Percentiles rank a stretch among this genome's conserved stretches.
These are phyloP conservation scores for Lizonia empirigonia DNA, from an alignment of 2,329 filamentous ascomycete genomes.

Conservation along the genomic window DNA sequence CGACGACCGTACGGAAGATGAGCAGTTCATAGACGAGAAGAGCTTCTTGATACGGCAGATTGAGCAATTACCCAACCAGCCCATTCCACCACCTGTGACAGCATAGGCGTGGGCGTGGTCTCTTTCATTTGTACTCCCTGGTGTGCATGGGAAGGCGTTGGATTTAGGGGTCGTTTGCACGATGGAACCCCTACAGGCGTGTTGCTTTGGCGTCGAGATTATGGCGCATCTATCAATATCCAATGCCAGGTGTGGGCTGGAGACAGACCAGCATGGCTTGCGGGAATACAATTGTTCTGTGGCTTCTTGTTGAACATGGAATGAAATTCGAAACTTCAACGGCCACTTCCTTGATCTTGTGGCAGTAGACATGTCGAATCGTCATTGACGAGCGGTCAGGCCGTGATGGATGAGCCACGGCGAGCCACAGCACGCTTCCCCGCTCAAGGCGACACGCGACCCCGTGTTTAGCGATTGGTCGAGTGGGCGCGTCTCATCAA, in stretches of 20 bases:
- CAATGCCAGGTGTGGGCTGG: not conserved
- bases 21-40: slow-evolving; percentile 98
- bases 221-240: slow-evolving; percentile 13
- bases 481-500: slow-evolving; percentile 8
- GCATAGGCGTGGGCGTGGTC: slow-evolving; percentile 10
- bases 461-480: slow-evolving; percentile 5
- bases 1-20: slow-evolving; percentile 93
- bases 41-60: slow-evolving; percentile 98
- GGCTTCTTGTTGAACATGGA: not conserved
- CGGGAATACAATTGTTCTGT: not conserved
- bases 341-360: not conserved
- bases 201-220: slow-evolving; percentile 11
- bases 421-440: slow-evolving; percentile 9
- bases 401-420: not conserved
- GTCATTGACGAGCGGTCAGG: not conserved
- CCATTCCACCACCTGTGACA: slow-evolving; percentile 31
- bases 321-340: not conserved
- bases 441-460: slow-evolving; percentile 7
- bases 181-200: not conserved
- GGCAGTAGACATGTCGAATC: not conserved
- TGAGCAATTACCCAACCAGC: slow-evolving; percentile 51
- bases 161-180: slow-evolving; percentile 4
- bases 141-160: slow-evolving; percentile 24
- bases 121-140: slow-evolving; percentile 6
- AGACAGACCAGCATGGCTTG: not conserved